phyloP scores from a whole-genome alignment of 2,329 filamentous ascomycete genomes.

The Capronia epimyces region DNA sequence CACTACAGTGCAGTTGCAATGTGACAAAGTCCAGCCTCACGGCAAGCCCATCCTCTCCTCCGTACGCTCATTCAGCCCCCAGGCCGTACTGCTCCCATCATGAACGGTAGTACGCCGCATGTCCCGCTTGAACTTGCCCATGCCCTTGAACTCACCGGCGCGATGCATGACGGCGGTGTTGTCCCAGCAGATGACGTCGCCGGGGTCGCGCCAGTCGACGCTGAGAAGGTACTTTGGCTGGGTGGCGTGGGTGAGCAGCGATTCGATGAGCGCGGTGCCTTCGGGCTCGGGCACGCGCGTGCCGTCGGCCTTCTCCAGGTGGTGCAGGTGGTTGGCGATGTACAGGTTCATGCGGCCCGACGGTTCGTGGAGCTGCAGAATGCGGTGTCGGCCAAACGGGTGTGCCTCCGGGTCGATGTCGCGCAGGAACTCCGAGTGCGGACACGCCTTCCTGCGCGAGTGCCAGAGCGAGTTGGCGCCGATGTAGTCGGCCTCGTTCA shows the following conservation, averaged over 20 bases:
- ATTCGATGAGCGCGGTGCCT: conserved; percentile 35
- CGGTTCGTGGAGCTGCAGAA: conserved; percentile 49
- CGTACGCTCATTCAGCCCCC: conserved; percentile 41
- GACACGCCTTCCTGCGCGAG: conserved; percentile 46
- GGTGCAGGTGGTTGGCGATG: conserved; percentile 50
- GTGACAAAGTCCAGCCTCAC: no score
- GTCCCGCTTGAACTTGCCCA: conserved; percentile 48
- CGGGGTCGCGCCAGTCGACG: conserved; percentile 45
- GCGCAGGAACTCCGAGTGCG: conserved; percentile 36
- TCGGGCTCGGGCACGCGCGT: conserved; percentile 29
- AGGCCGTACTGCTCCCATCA: conserved; percentile 41
- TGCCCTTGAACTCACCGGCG: conserved; percentile 41
- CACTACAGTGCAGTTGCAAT: no score
- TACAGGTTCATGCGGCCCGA: conserved; percentile 48
- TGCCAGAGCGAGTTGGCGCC: conserved; percentile 53
- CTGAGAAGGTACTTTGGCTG: conserved; percentile 45
- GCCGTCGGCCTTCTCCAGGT: conserved; percentile 36
- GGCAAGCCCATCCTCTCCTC: conserved; percentile 32
- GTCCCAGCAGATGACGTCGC: conserved; percentile 56
- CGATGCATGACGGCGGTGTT: conserved; percentile 55
- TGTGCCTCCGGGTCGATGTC: conserved; percentile 41
- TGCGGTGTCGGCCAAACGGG: conserved; percentile 44
- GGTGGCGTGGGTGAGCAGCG: conserved; percentile 42
- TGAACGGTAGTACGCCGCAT: conserved; percentile 55
- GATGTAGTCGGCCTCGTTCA: conserved; percentile 42